Evolutionary conservation across 2,329 filamentous ascomycete species (phyloP), one percentile per base, ranked within the genome.

Genomic region (Aspergillus sp.): DNA sequence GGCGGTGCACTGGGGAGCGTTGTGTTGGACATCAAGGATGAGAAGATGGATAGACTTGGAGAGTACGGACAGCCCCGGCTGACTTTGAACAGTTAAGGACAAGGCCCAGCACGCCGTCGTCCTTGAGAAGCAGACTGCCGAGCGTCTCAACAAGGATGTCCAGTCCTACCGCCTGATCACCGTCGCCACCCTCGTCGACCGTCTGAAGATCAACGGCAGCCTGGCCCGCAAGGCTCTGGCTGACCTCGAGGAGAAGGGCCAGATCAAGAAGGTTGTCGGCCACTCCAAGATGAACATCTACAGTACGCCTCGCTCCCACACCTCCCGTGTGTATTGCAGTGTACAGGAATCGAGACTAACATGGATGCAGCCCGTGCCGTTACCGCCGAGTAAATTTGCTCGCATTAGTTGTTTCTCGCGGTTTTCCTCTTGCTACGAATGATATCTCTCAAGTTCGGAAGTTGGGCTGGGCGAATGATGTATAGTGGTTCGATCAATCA

Each of bases 101-200:
- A 99, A 99, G 92, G 93, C 94, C 81, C 89, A 97, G 80, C 94
- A 99, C 87, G 90, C 75, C 79, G 94, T 99, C 80, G 85, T 97
- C 76, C 91, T 99, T 81, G 94, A 99, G 85, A 99, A 99, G 88
- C 76, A 83, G 81, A 96, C 88, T 75, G 89, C 88, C 68, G 94
- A 99, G 82, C 96, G 95, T 85, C 91, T 99, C 79, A 89, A 96
- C 86, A 99, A 99, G 86, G 94, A 99, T 86, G 95, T 99, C 72
- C 94, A 97, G 81, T 97, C 94, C 64, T 99, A 97, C 89, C 91
- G 94, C 76, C 91, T 99, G 78, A 91, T 99, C 82, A 97, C 94
- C 76, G 89, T 97, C 73, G 92, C 94, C 73, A 93, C 91, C 71
- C 91, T 99, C 73, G 94, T 99, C 86, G 94, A 99, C 82, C 88